These are phyloP conservation scores for Chamaecyparis obtusa DNA, from an alignment of 75 land plant genomes.

Conservation along the genomic window DNA sequence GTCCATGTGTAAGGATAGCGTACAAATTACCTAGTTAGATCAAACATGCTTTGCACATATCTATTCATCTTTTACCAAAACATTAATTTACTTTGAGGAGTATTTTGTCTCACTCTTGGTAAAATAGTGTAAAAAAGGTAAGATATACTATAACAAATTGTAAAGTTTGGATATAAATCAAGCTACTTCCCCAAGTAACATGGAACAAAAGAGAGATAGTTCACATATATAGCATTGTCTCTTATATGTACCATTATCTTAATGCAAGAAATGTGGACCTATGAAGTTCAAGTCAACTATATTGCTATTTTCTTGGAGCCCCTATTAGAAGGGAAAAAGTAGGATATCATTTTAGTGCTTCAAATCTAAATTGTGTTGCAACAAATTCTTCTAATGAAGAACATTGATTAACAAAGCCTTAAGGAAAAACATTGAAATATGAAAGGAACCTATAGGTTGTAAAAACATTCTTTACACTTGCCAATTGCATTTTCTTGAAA, in stretches of 20 bases:
- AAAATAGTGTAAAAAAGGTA: not conserved
- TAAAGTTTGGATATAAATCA: not conserved
- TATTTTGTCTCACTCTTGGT: not conserved
- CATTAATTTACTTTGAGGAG: not conserved
- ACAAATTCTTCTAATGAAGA: no score
- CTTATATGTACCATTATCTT: not conserved
- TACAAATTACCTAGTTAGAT: no score
- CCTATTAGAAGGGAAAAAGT: not conserved
- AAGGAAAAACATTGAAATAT: no score
- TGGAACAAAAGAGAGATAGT: not conserved
- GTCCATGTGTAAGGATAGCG: no score
- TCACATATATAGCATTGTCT: not conserved
- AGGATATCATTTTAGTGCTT: conserved; percentile 18
- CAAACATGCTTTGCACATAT: no score
- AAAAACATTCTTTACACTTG: no score
- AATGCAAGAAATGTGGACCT: not conserved
- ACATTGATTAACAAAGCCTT: no score
- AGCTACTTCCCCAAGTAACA: not conserved
- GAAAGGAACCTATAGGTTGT: no score
- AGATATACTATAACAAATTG: not conserved
- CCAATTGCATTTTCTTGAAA: no score
- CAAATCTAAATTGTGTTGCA: no score
- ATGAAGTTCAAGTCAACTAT: not conserved
- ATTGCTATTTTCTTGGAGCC: not conserved
- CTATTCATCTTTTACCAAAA: not conserved